Evolutionary conservation across 2,329 filamentous ascomycete species (phyloP), one percentile per base, ranked within the genome.

Genomic region (Sporothrix phasma): DNA sequence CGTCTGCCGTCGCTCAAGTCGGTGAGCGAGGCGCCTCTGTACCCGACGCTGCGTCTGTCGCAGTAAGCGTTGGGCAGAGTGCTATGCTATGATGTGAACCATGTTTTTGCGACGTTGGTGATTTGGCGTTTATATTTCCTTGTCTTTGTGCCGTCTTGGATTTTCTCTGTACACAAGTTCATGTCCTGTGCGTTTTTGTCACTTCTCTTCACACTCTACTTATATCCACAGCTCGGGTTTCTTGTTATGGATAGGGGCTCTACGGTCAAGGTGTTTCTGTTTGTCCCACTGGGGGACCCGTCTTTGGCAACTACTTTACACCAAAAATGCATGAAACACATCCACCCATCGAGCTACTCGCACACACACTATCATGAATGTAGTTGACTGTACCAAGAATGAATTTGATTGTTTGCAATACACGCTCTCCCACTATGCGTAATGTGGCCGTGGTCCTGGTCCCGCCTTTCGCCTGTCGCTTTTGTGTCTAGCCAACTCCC

Each of bases 41-140:
- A 69, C 26, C 68, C 68, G 13, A 62, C 62, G 11, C 65, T 69
- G 51, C 67, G 66, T 37, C 53, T 69, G 60, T 53, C 65, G 10
- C 56, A 64, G 15, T 61, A 61, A 15, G 5, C 17, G 17, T 13
- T 49, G 11, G 34, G 13, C 34, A 11, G 34, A 37, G 15, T n/a
- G n/a, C n/a, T 49, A 19, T 5, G 13, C n/a, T 53, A 15, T 62
- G 53, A 34, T 63, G 54, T 43, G 54, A 58, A 41, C 54, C 37
- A 58, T 29, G 54, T 46, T 60, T 62, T 62, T 62, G 51, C 19
- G 3, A 17, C 13, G 5, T 54, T n/a, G 24, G 43, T 62, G 22
- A 61, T 58, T 26, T 37, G 37, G 5, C 15, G 11, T 45, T 39
- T 17, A 15, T 45, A 37, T 24, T 15, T 31, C 15, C 6, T 11